Percentiles rank a stretch among this genome's conserved stretches.
These are phyloP conservation scores for Torulaspora maleeae DNA, from an alignment of 805 yeast species.

Conservation along the genomic window DNA sequence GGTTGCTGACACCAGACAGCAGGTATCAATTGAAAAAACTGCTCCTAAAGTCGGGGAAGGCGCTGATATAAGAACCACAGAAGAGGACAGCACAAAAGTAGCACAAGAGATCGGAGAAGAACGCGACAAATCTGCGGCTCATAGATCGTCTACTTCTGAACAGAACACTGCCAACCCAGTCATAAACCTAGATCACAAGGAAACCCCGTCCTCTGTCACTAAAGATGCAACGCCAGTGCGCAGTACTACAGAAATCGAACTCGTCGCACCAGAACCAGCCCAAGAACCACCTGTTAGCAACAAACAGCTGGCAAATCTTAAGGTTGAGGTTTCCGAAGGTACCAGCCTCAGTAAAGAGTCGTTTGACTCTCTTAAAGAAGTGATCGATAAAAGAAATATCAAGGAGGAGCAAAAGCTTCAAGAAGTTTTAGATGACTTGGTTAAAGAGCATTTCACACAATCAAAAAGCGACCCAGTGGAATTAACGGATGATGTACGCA, in stretches of 20 bases:
- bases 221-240: no score
- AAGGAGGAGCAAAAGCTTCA: conserved; percentile 13
- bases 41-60: no score
- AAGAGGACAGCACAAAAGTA: background rate
- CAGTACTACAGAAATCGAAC: background rate
- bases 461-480: conserved; percentile 10
- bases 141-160: no score
- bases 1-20: background rate
- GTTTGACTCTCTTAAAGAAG: background rate
- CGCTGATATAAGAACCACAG: background rate
- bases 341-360: background rate
- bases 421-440: conserved; percentile 21
- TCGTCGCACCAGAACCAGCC: background rate
- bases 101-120: background rate
- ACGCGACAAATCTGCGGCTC: no score
- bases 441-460: conserved; percentile 22
- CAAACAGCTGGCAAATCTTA: background rate
- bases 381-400: background rate
- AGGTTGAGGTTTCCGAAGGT: background rate
- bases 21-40: no score
- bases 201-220: background rate
- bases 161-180: no score
- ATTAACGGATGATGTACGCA: conserved; percentile 17
- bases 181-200: background rate
- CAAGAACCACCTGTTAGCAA: background rate